Conservation (phyloP, 352 stramenopile genomes). For the Globisporangium takayamanum region DNA sequence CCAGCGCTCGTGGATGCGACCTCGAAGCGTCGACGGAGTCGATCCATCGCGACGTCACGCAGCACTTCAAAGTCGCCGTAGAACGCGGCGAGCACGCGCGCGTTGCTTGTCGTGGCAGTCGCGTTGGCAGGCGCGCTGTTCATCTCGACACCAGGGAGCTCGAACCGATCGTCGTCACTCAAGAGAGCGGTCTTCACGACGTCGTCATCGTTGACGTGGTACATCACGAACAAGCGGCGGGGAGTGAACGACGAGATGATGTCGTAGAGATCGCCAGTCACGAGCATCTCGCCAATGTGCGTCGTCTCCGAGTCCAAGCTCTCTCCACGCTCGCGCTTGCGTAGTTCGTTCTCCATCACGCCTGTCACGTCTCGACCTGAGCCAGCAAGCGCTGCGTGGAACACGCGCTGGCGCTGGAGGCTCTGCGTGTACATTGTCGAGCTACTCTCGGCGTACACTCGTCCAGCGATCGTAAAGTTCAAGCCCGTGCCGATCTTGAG, state of each 20-base stretch:
- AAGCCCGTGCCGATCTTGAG: slow-evolving; percentile 61
- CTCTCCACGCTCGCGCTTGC: not conserved
- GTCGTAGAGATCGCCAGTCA: slow-evolving; percentile 5
- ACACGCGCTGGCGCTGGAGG: slow-evolving; percentile 19
- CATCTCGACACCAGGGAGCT: not conserved
- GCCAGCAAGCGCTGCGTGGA: slow-evolving; percentile 30
- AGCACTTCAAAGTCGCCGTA: slow-evolving; percentile 52
- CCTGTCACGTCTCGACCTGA: slow-evolving; percentile 37
- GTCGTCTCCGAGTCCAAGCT: not conserved
- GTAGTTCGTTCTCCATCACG: slow-evolving; percentile 14
- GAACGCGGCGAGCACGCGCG: slow-evolving; percentile 25
- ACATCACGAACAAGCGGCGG: slow-evolving; percentile 22
- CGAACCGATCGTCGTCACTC: slow-evolving; percentile 8
- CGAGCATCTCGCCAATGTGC: slow-evolving; percentile 15
- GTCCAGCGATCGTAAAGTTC: slow-evolving; percentile 67
- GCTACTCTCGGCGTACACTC: slow-evolving; percentile 42
- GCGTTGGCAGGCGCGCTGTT: not conserved
- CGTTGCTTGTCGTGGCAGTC: not conserved
- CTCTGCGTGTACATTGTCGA: slow-evolving; percentile 21
- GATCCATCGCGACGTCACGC: slow-evolving; percentile 16
- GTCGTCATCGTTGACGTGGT: slow-evolving; percentile 19
- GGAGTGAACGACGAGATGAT: slow-evolving; percentile 14
- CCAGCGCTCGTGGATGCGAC: slow-evolving; percentile 2
- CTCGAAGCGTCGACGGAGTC: slow-evolving; percentile 17
- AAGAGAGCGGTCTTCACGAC: not conserved